Percentiles rank a stretch among this genome's conserved stretches.
Evolutionary conservation across 2,329 filamentous ascomycete species (phyloP).

Genomic region (Exophiala sp.): DNA sequence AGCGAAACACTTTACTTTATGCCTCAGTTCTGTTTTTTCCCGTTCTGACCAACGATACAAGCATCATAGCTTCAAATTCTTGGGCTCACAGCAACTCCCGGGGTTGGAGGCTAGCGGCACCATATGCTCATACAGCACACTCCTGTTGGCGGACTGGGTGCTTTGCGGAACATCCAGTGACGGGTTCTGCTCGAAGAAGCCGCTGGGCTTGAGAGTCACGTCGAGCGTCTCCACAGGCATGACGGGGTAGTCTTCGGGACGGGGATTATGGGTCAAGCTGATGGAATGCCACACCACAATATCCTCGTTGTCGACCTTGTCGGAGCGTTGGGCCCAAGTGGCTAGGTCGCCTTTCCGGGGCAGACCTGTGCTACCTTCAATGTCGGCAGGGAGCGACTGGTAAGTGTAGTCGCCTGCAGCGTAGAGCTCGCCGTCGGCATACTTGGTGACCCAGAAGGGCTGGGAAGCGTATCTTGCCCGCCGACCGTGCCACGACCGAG

Average conservation of each 20-base stretch:
- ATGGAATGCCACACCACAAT: constrained; percentile 41
- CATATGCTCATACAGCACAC: too few species aligned
- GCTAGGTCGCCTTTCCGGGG: neutral
- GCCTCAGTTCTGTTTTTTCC: too few species aligned
- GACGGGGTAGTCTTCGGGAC: constrained; percentile 51
- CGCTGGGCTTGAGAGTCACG: constrained; percentile 43
- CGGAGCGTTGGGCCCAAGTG: constrained; percentile 27
- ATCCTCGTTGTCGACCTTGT: constrained; percentile 38
- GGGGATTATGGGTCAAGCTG: neutral
- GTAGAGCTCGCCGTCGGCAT: constrained; percentile 48
- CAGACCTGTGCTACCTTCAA: constrained; percentile 2
- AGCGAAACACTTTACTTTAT: too few species aligned
- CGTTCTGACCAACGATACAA: too few species aligned
- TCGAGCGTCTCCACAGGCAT: constrained; percentile 55
- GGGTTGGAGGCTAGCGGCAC: too few species aligned
- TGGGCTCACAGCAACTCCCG: too few species aligned
- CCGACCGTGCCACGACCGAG: constrained; percentile 41
- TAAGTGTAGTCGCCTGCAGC: constrained; percentile 49
- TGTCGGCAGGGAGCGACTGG: constrained; percentile 19
- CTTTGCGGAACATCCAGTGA: constrained; percentile 41
- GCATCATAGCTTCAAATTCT: too few species aligned
- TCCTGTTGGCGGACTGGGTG: constrained; percentile 33
- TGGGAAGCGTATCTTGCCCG: constrained; percentile 49
- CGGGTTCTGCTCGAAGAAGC: constrained; percentile 48
- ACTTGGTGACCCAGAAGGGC: constrained; percentile 51